Evolutionary conservation across 352 stramenopile genomes (phyloP).

Genomic region (Aphanomyces stellatus): DNA sequence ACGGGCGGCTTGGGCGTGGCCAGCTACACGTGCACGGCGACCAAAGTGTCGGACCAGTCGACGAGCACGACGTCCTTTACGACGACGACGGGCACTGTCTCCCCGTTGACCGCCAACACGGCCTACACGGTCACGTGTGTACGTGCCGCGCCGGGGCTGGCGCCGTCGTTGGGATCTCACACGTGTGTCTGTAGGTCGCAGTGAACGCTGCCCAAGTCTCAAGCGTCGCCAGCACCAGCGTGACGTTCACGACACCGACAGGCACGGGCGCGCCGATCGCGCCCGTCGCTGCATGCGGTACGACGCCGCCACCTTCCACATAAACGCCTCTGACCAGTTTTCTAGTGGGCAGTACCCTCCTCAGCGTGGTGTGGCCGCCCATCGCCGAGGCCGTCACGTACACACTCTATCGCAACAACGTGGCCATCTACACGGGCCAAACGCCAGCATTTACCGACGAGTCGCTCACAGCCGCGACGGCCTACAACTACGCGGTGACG

Average conservation of each 20-base stretch:
- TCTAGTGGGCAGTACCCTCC: neutral
- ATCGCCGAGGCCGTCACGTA: slow-evolving; percentile 35
- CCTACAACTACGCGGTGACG: neutral
- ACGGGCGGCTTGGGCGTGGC: slow-evolving; percentile 30
- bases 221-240: neutral
- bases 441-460: slow-evolving; percentile 18
- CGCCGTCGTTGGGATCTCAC: neutral
- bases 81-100: neutral
- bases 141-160: neutral
- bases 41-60: neutral
- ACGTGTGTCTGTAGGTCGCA: neutral
- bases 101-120: neutral
- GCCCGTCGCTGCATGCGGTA: slow-evolving; percentile 24
- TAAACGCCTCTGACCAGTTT: neutral
- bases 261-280: slow-evolving; percentile 18
- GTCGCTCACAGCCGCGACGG: neutral
- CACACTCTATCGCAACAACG: slow-evolving; percentile 28
- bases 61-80: neutral
- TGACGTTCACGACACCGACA: slow-evolving; percentile 17
- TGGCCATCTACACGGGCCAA: slow-evolving; percentile 18
- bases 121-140: neutral
- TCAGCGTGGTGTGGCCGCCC: slow-evolving; percentile 38
- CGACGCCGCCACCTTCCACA: neutral
- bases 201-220: neutral
- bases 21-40: slow-evolving; percentile 25